phyloP scores from a whole-genome alignment of 192 early-diverging fungal species.

The Spinellus fusiger region DNA sequence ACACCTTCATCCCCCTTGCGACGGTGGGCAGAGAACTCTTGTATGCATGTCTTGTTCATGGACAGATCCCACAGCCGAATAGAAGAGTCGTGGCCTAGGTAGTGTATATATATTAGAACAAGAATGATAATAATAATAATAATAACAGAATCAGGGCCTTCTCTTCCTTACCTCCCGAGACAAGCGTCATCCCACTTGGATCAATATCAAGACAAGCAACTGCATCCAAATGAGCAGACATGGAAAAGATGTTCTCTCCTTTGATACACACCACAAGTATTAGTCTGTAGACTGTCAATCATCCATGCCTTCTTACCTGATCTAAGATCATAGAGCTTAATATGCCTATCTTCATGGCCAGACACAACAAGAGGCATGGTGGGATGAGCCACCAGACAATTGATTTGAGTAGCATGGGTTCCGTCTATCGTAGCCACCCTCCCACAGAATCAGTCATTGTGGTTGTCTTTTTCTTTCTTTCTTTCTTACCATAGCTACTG shows the following conservation, averaged over 20 bases:
- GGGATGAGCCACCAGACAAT: slow-evolving; percentile 67
- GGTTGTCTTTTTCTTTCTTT: neutral
- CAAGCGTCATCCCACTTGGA: slow-evolving; percentile 53
- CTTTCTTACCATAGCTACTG: slow-evolving; percentile 55
- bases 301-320: slow-evolving; percentile 42
- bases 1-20: slow-evolving; percentile 74
- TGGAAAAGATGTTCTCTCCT: slow-evolving; percentile 57
- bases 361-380: slow-evolving; percentile 66
- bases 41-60: slow-evolving; percentile 49
- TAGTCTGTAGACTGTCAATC: neutral
- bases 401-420: slow-evolving; percentile 66
- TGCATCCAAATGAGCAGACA: slow-evolving; percentile 62
- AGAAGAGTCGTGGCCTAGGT: slow-evolving; percentile 67
- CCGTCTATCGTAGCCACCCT: slow-evolving; percentile 41
- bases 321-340: slow-evolving; percentile 71
- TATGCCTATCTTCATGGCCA: slow-evolving; percentile 69
- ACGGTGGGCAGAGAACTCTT: slow-evolving; percentile 68
- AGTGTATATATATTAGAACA: slow-evolving; percentile 15
- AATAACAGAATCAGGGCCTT: neutral
- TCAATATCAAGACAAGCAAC: slow-evolving; percentile 63
- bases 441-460: neutral
- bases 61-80: slow-evolving; percentile 73
- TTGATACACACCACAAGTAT: neutral
- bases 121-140: slow-evolving; percentile 1
- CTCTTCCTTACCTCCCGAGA: slow-evolving; percentile 53